These are phyloP conservation scores for Ananas comosus DNA, from an alignment of 176 grass and related monocot species.

Conservation along the genomic window DNA sequence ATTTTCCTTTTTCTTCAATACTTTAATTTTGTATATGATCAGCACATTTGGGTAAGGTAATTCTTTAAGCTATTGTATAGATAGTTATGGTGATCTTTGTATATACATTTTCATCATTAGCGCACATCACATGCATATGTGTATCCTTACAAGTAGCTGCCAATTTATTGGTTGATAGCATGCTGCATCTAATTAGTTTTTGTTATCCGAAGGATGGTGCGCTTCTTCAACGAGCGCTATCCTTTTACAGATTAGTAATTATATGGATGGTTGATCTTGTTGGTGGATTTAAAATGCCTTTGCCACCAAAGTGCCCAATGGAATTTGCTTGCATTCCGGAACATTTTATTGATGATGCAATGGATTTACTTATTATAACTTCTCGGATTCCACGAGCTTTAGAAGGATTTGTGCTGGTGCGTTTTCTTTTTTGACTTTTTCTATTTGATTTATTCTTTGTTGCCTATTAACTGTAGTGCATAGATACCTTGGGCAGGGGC, in stretches of 20 bases:
- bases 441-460: neutral
- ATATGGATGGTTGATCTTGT: conserved; percentile 78
- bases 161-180: neutral
- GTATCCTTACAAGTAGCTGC: neutral
- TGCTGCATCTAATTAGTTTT: conserved; percentile 21
- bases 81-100: too few species aligned
- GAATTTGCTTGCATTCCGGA: conserved; percentile 91
- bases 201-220: conserved; percentile 52
- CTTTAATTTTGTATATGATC: too few species aligned
- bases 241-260: conserved; percentile 96
- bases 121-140: neutral
- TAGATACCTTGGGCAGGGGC: too few species aligned
- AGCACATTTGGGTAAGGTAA: too few species aligned
- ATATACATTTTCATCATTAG: neutral
- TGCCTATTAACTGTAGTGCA: neutral
- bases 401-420: conserved; percentile 63
- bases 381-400: conserved; percentile 86
- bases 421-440: conserved; percentile 20
- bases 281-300: conserved; percentile 94
- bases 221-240: conserved; percentile 75
- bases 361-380: conserved; percentile 96
- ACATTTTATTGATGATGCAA: conserved; percentile 95
- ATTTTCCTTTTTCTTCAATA: too few species aligned
- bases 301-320: conserved; percentile 79
- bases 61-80: too few species aligned